Base-by-base conservation (phyloP, 1,284 basidiomycete genomes). In the Marasmius oreades region DNA sequence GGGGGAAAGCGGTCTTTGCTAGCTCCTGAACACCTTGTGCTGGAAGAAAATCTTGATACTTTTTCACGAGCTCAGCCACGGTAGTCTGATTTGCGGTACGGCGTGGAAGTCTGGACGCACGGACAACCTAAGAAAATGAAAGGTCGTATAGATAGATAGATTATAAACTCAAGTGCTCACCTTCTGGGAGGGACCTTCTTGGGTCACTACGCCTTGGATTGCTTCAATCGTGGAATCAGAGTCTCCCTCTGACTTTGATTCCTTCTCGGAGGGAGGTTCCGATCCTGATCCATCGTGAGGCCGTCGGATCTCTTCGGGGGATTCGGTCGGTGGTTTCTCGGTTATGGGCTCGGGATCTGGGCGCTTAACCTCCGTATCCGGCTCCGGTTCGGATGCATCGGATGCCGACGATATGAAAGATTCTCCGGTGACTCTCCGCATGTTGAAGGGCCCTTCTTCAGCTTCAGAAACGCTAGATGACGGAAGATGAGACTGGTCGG, bases 41-140 rank as follows among this genome's bases (percentile, higher is more conserved):
- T 45, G 88, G 88, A 5, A 91, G 70, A 58, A 81, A 86, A 56
- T 90, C 85, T 66, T 90, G 86, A 66, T 95, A 95, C 51, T 87
- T 88, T 63, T 84, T 88, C 16, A 95, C 90, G 20, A 96, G 75
- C 58, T 95, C 91, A 10, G 93, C 92, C 0, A 96, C 92, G 59
- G 80, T 90, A 8, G 82, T 78, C 34, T 81, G 81, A 51, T 81
- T 77, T 1, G 70, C 67, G 2, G 77, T 64, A 22, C 90, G 78
- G 10, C 91, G 79, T 20, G 93, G 93, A 24, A 95, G 72, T 53
- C 85, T 80, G 12, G 93, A 95, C 7, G 62, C 59, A 64, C 62
- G n/a, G 56, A 61, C n/a, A 20, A 10, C n/a, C 20, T 24, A 47
- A 11, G 11, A 18, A 24, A 1, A 14, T 26, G 10, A 26, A 24